These are phyloP conservation scores for Dimocarpus longan DNA, from an alignment of 345 rosid genomes.

Conservation along the genomic window DNA sequence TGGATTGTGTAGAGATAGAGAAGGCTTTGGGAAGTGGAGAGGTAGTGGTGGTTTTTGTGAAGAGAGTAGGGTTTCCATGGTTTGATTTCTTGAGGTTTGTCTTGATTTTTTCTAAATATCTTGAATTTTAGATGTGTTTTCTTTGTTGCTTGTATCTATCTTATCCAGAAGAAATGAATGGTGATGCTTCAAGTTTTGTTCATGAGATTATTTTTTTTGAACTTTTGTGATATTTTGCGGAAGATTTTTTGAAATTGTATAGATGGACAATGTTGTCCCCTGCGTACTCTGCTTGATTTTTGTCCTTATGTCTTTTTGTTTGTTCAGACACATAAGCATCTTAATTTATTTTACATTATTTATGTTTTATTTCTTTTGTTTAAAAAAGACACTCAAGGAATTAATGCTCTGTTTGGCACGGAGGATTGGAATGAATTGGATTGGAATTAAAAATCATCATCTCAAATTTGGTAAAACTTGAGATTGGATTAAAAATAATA, in stretches of 20 bases:
- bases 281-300: no score
- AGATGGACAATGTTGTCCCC: background rate
- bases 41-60: slow-evolving; percentile 31
- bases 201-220: background rate
- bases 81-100: background rate
- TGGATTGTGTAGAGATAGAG: slow-evolving; percentile 2
- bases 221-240: background rate
- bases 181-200: background rate
- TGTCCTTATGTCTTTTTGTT: no score
- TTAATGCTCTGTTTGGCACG: no score
- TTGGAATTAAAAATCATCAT: no score
- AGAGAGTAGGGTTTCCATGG: slow-evolving; percentile 47
- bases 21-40: slow-evolving; percentile 27
- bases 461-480: no score
- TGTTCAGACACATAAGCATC: no score
- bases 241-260: background rate
- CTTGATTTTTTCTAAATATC: background rate
- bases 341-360: no score
- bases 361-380: no score
- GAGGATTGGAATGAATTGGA: no score
- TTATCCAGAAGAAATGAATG: slow-evolving; percentile 26
- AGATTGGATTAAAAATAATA: no score
- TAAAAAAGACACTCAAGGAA: no score
- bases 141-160: slow-evolving; percentile 6
- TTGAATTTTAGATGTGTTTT: background rate